phyloP scores from a whole-genome alignment of 75 land plant genomes.

The Cryptomeria japonica region DNA sequence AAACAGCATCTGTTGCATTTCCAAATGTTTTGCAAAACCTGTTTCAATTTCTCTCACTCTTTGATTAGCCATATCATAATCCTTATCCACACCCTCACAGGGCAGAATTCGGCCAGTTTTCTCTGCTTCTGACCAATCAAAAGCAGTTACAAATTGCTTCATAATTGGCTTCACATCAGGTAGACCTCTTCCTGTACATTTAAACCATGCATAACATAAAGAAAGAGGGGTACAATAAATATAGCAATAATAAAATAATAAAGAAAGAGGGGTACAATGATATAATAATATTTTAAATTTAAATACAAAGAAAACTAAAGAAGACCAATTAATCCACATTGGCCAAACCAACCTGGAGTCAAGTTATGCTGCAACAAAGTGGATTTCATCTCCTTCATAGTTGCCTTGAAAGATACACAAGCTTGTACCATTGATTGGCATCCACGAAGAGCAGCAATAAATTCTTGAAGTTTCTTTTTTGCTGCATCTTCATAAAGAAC shows the following conservation, averaged over 20 bases:
- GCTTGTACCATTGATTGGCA: slow-evolving; percentile 70
- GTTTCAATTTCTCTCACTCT: slow-evolving; percentile 48
- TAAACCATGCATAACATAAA: neutral
- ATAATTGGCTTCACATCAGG: slow-evolving; percentile 51
- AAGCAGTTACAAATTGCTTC: slow-evolving; percentile 76
- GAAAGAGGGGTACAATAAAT: slow-evolving; percentile 4
- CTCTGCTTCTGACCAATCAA: slow-evolving; percentile 96
- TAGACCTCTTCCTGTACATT: slow-evolving; percentile 61
- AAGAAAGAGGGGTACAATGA: neutral
- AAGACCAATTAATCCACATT: neutral
- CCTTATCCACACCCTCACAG: slow-evolving; percentile 74
- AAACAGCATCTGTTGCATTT: slow-evolving; percentile 64
- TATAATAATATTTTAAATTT: neutral
- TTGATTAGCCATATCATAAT: slow-evolving; percentile 69
- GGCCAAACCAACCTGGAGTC: slow-evolving; percentile 52
- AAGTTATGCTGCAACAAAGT: slow-evolving; percentile 47
- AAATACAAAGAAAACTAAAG: neutral
- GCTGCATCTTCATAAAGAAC: slow-evolving; percentile 94
- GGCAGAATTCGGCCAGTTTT: slow-evolving; percentile 77
- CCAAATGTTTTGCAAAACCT: slow-evolving; percentile 48
- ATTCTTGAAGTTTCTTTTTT: slow-evolving; percentile 79
- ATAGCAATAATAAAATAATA: neutral
- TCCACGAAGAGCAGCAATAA: slow-evolving; percentile 75
- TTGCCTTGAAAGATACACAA: slow-evolving; percentile 41
- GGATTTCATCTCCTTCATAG: slow-evolving; percentile 33